Base-by-base conservation (phyloP, 352 stramenopile genomes). In the Globisporangium megalacanthum region DNA sequence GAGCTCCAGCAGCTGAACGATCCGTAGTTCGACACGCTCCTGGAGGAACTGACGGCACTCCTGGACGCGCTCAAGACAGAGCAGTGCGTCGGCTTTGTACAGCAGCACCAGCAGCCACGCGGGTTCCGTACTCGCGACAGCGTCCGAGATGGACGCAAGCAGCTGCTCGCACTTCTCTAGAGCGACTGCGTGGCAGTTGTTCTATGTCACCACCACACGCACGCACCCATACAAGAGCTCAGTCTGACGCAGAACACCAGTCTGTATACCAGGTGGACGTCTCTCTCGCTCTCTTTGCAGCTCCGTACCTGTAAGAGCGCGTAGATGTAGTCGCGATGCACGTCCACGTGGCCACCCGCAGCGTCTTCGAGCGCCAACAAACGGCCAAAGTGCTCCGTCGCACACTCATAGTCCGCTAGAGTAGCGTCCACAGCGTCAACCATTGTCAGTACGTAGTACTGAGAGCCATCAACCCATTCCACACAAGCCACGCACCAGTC, bases 41-140 rank as follows among this genome's bases (percentile, higher is more conserved):
- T 67, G 61, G 9, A 95, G 62, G 8, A 77, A 77, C 20, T 63
- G 29, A 2, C 68, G 60, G 42, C 79, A 91, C 29, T 88, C 79
- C 33, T 75, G 60, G 2, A 92, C 70, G n/a, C 69, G 72, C 56
- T 92, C 83, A 44, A 93, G 67, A 55, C 81, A 89, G 19, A 95
- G 52, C 29, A 93, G 64, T 13, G 83, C 79, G 31, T 95, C 85
- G 3, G 81, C 77, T 62, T 80, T 86, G 66, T 90, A 91, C 11
- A 90, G 73, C 0, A 76, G 51, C 8, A 84, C 14, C 11, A 78
- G 42, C 6, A 72, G 25, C 49, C 50, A 46, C 53, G 17, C 19
- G 50, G 54, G 29, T 20, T 7, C 15, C 45, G 29, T 15, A 10
- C 35, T 6, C 19, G 3, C 10, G 10, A 31, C 20, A 9, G 50